phyloP scores from a whole-genome alignment of 108 stramenopile genomes.

The Chaetoceros muelleri region DNA sequence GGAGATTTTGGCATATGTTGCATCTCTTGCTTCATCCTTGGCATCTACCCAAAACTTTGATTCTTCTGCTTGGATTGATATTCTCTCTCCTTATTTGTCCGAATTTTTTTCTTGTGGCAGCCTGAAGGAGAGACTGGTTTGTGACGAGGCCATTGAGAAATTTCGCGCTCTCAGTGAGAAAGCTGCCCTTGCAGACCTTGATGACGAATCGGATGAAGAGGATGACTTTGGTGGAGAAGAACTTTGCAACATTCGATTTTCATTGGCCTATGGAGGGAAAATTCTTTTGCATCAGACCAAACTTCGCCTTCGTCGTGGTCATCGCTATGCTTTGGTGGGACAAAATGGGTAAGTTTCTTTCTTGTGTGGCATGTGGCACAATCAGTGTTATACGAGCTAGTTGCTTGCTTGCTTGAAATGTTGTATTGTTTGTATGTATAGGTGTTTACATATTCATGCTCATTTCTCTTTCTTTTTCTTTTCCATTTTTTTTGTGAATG shows the following conservation, averaged over 20 bases:
- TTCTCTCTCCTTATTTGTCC: conserved; percentile 55
- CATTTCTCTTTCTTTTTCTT: background rate
- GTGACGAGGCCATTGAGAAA: conserved; percentile 25
- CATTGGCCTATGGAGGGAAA: conserved; percentile 96
- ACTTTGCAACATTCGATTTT: conserved; percentile 88
- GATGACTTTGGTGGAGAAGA: conserved; percentile 86
- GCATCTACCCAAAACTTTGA: conserved; percentile 40
- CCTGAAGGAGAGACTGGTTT: conserved; percentile 2
- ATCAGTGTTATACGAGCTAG: background rate
- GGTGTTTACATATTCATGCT: background rate
- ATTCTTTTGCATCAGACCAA: conserved; percentile 94
- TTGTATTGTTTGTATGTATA: background rate
- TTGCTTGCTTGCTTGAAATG: background rate
- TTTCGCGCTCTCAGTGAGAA: conserved; percentile 41
- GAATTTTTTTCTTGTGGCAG: conserved; percentile 5
- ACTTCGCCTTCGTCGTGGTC: conserved; percentile 87
- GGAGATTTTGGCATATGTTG: conserved; percentile 68
- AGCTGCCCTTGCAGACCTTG: conserved; percentile 27
- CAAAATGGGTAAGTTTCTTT: no score
- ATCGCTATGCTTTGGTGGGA: conserved; percentile 93
- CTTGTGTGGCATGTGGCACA: conserved; percentile 17
- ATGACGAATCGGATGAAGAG: conserved; percentile 65
- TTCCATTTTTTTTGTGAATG: conserved; percentile 10
- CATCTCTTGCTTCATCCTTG: conserved; percentile 61
- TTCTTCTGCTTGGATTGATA: conserved; percentile 37